Evolutionary conservation across 768 basidiomycete genomes (phyloP).

Genomic region (Suillus cothurnatus): DNA sequence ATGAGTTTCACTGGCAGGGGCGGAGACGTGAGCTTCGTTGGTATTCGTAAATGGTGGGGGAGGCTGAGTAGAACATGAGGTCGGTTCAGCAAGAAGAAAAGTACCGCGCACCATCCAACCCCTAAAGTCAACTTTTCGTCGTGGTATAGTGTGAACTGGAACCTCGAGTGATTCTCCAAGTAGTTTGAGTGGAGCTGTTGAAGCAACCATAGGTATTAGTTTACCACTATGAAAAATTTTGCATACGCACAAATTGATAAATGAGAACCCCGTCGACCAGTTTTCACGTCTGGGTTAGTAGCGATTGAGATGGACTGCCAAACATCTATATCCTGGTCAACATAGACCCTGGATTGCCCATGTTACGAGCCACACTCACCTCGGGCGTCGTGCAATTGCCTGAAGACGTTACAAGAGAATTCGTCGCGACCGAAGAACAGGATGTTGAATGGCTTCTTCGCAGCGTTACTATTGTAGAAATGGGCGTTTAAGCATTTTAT

Average conservation of each 20-base stretch:
- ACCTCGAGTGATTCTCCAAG: conserved; percentile 57
- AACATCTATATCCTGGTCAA: conserved; percentile 55
- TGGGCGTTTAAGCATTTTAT: neutral
- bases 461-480: neutral
- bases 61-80: conserved; percentile 39
- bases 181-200: conserved; percentile 68
- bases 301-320: conserved; percentile 71
- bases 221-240: neutral
- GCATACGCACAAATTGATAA: conserved; percentile 52
- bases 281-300: conserved; percentile 68
- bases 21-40: conserved; percentile 1
- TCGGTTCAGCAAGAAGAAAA: conserved; percentile 1
- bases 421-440: conserved; percentile 89
- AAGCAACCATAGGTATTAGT: neutral
- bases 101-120: conserved; percentile 57
- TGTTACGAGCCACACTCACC: conserved; percentile 45
- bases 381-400: conserved; percentile 58
- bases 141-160: conserved; percentile 63
- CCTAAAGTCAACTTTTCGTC: conserved; percentile 58
- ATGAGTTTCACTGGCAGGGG: conserved; percentile 39
- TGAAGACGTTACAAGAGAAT: conserved; percentile 79
- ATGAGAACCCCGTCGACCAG: conserved; percentile 61
- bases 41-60: conserved; percentile 39
- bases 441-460: conserved; percentile 56
- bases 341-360: conserved; percentile 7